Evolutionary conservation across 495 filamentous ascomycete species (phyloP).

Genomic region (Penicillium goetzii): DNA sequence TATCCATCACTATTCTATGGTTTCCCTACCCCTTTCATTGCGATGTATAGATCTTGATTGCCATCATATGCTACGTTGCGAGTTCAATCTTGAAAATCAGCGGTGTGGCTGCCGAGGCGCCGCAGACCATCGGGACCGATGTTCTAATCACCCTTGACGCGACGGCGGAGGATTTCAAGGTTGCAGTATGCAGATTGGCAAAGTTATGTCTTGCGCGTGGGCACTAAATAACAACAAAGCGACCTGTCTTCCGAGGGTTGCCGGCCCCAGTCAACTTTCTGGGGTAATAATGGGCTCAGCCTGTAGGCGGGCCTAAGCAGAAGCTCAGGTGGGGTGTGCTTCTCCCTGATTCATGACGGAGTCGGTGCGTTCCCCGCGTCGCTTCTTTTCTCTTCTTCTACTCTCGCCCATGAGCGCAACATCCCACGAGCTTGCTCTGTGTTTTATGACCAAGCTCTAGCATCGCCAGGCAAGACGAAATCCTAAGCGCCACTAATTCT

Average conservation of each 20-base stretch:
- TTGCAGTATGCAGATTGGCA: not conserved
- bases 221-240: not conserved
- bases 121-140: not conserved
- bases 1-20: not conserved
- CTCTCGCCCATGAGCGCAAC: not conserved
- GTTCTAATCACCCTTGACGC: not conserved
- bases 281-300: not conserved
- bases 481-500: not conserved
- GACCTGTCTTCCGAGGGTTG: not conserved
- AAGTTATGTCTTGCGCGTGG: not conserved
- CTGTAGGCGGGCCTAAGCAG: not conserved
- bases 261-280: not conserved
- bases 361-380: conserved; percentile 13
- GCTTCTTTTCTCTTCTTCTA: not conserved
- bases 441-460: not conserved
- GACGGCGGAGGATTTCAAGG: conserved; percentile 1
- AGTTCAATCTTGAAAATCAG: not conserved
- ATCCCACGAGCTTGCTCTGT: not conserved
- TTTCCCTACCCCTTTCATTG: not conserved
- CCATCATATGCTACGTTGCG: not conserved
- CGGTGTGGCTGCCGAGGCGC: not conserved
- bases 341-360: conserved; percentile 4
- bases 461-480: not conserved
- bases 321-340: conserved; percentile 13
- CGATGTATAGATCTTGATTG: not conserved